A percentile compares a stretch with the other conserved stretches of the same genome.
Conservation (phyloP, 768 basidiomycete species). For the Auriscalpium vulgare region DNA sequence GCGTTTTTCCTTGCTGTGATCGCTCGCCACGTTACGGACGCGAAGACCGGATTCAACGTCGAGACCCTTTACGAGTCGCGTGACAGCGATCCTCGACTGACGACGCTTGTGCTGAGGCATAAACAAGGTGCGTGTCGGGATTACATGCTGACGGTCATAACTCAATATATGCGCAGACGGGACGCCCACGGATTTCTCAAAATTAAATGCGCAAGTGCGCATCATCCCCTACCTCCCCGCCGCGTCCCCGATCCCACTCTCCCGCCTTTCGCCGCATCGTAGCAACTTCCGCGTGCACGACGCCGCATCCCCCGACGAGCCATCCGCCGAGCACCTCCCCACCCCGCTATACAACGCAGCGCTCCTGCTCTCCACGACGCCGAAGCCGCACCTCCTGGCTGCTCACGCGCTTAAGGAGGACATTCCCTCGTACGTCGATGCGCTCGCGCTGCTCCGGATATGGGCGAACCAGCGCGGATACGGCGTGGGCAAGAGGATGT, state of each 20-base stretch:
- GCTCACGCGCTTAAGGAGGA: conserved; percentile 38
- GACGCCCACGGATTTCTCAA: conserved; percentile 50
- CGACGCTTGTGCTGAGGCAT: conserved; percentile 54
- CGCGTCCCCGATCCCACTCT: conserved; percentile 54
- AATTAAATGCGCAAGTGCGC: conserved; percentile 61
- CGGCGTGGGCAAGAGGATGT: conserved; percentile 44
- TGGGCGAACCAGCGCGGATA: conserved; percentile 91
- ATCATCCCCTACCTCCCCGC: conserved; percentile 63
- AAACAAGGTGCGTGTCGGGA: conserved; percentile 35
- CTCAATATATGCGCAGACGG: conserved; percentile 30
- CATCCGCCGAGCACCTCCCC: conserved; percentile 27
- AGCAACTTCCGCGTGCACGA: conserved; percentile 51
- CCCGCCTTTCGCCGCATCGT: conserved; percentile 65
- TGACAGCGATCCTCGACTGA: conserved; percentile 54
- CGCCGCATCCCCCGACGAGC: conserved; percentile 20
- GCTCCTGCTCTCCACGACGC: conserved; percentile 45
- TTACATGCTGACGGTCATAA: not conserved
- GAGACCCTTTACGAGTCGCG: conserved; percentile 55
- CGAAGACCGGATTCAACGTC: conserved; percentile 40
- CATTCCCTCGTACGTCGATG: conserved; percentile 59
- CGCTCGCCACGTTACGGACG: conserved; percentile 47
- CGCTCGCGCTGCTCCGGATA: conserved; percentile 69
- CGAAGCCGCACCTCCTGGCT: conserved; percentile 40
- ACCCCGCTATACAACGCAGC: conserved; percentile 80
- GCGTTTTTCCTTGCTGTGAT: conserved; percentile 83